These are phyloP conservation scores for Scleromitrula shiraiana DNA, from an alignment of 2,329 filamentous ascomycete genomes.

Conservation along the genomic window DNA sequence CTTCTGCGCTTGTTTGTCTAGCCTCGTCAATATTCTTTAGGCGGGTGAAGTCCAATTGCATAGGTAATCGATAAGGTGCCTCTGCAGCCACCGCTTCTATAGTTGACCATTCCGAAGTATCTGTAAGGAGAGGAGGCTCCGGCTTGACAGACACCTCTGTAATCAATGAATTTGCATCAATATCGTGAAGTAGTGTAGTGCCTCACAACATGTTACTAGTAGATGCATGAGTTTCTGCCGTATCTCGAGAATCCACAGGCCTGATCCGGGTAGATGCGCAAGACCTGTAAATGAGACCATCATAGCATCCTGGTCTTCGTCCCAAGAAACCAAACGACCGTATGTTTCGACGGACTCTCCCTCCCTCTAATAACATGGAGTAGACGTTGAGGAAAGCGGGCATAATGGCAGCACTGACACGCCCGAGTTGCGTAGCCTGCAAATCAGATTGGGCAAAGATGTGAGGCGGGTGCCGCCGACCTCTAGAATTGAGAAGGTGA, in stretches of 20 bases:
- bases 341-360: conserved; percentile 30
- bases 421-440: conserved; percentile 29
- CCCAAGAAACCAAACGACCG: conserved; percentile 32
- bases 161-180: conserved; percentile 28
- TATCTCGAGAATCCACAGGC: conserved; percentile 41
- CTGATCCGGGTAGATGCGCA: conserved; percentile 38
- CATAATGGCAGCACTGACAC: conserved; percentile 17
- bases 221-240: conserved; percentile 42
- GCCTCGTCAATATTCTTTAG: conserved; percentile 39
- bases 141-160: conserved; percentile 30
- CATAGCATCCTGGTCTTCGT: conserved; percentile 33
- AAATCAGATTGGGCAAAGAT: conserved; percentile 41
- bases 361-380: conserved; percentile 30
- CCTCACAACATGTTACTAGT: conserved; percentile 40
- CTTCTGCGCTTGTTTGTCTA: conserved; percentile 36
- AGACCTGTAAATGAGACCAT: conserved; percentile 30
- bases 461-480: conserved; percentile 37
- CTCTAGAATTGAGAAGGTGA: conserved; percentile 46
- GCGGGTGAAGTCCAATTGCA: conserved; percentile 37
- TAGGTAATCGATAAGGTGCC: conserved; percentile 44
- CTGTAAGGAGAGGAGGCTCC: conserved; percentile 31
- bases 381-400: conserved; percentile 27
- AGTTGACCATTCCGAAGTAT: conserved; percentile 31
- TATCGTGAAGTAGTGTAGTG: conserved; percentile 45
- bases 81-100: conserved; percentile 38